phyloP scores from a whole-genome alignment of 768 basidiomycete species.

The Phanerochaete sordida region DNA sequence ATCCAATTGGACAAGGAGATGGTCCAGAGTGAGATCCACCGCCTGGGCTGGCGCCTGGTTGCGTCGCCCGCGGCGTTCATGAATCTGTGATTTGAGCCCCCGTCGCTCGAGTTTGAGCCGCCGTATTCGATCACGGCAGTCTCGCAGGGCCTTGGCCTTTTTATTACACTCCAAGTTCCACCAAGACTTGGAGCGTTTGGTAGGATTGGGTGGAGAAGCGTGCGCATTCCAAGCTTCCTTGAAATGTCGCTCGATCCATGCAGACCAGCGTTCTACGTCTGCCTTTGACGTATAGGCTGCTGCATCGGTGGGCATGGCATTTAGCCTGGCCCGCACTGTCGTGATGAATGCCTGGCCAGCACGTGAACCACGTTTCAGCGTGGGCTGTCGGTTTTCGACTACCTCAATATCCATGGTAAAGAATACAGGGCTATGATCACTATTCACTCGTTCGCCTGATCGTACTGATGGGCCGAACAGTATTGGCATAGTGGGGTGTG shows the following conservation, averaged over 20 bases:
- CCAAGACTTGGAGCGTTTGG: constrained; percentile 8
- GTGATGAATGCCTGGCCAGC: too few relatives aligned
- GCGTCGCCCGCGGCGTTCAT: not conserved
- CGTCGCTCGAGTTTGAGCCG: not conserved
- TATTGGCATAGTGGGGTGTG: constrained; percentile 1
- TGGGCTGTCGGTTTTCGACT: too few relatives aligned
- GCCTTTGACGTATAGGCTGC: not conserved
- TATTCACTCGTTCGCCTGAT: not conserved
- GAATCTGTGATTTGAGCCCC: too few relatives aligned
- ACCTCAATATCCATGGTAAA: too few relatives aligned
- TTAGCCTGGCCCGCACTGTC: not conserved
- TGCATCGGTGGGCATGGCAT: not conserved
- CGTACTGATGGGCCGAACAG: not conserved
- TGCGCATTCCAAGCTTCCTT: not conserved
- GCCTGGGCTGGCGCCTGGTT: not conserved
- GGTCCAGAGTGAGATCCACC: not conserved
- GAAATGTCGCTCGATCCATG: not conserved
- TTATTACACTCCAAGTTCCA: constrained; percentile 4
- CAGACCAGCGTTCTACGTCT: not conserved
- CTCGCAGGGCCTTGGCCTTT: not conserved
- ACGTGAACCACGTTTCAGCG: too few relatives aligned
- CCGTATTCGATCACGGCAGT: not conserved
- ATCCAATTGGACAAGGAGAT: too few relatives aligned
- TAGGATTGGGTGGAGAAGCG: not conserved
- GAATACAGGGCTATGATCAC: not conserved